phyloP scores from a whole-genome alignment of 2,329 filamentous ascomycete genomes.

The Diaporthe amygdali region DNA sequence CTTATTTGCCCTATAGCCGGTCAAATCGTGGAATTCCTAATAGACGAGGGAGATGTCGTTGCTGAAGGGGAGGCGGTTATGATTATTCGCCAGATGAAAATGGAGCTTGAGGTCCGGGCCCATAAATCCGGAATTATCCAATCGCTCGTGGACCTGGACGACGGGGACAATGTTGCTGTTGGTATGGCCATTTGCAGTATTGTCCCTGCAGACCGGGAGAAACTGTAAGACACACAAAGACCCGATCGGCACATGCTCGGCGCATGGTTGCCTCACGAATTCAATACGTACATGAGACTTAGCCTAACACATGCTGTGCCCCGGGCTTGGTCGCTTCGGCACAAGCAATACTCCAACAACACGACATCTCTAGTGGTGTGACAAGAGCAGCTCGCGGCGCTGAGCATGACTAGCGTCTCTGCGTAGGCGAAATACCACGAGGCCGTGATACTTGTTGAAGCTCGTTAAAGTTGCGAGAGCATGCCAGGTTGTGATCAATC shows the following conservation, averaged over 20 bases:
- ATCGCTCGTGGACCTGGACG: conserved; percentile 60
- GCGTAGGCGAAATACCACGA: neutral
- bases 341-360: conserved; percentile 8
- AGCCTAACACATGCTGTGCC: neutral
- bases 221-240: conserved; percentile 1
- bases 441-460: neutral
- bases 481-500: neutral
- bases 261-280: neutral
- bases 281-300: neutral
- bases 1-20: conserved; percentile 47
- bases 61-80: conserved; percentile 57
- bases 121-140: conserved; percentile 50
- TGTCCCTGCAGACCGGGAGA: conserved; percentile 2
- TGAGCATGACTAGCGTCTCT: neutral
- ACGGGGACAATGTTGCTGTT: conserved; percentile 59
- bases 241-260: neutral
- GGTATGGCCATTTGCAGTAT: conserved; percentile 49
- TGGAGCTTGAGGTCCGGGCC: conserved; percentile 68
- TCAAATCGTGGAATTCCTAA: conserved; percentile 63
- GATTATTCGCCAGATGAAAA: conserved; percentile 72
- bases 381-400: neutral
- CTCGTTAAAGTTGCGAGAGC: neutral
- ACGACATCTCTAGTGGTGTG: conserved; percentile 5
- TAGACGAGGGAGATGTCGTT: conserved; percentile 56
- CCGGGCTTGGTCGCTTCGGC: conserved; percentile 5